A percentile compares a stretch with the other conserved stretches of the same genome.
These are phyloP conservation scores for Annulohypoxylon nitens DNA, from an alignment of 495 filamentous ascomycete genomes.

Conservation along the genomic window DNA sequence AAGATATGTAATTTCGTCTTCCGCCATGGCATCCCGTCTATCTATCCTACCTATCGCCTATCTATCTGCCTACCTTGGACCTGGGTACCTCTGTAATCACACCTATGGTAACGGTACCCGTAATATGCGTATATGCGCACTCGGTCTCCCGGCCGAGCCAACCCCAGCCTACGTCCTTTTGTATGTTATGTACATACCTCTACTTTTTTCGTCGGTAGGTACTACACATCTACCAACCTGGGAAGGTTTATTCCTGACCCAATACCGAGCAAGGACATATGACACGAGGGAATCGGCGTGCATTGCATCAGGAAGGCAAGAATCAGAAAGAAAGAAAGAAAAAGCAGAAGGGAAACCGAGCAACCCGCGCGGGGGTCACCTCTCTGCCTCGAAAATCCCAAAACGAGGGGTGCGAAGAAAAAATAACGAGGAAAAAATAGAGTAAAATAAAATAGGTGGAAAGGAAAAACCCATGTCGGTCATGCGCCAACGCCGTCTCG, in stretches of 20 bases:
- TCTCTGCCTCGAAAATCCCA: too few relatives aligned
- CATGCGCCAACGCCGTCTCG: slow-evolving; percentile 38
- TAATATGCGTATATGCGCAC: not conserved
- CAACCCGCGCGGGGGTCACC: slow-evolving; percentile 28
- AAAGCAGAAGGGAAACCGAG: not conserved
- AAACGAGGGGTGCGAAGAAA: not conserved
- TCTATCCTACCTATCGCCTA: not conserved
- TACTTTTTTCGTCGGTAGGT: too few relatives aligned
- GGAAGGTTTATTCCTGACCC: slow-evolving; percentile 16
- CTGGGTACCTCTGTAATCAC: not conserved
- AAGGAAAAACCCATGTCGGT: slow-evolving; percentile 35
- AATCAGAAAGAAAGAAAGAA: not conserved
- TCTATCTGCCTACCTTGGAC: not conserved
- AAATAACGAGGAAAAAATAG: not conserved
- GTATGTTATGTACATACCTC: not conserved
- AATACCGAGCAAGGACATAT: slow-evolving; percentile 23
- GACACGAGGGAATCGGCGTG: slow-evolving; percentile 26
- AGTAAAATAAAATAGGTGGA: not conserved
- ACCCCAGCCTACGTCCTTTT: not conserved
- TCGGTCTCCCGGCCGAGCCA: not conserved
- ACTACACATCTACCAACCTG: too few relatives aligned
- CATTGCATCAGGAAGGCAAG: not conserved
- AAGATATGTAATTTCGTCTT: slow-evolving; percentile 19
- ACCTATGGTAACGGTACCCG: too few relatives aligned
- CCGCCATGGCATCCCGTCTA: not conserved